Evolutionary conservation across 352 stramenopile genomes (phyloP).

Genomic region (Globisporangium megalacanthum): DNA sequence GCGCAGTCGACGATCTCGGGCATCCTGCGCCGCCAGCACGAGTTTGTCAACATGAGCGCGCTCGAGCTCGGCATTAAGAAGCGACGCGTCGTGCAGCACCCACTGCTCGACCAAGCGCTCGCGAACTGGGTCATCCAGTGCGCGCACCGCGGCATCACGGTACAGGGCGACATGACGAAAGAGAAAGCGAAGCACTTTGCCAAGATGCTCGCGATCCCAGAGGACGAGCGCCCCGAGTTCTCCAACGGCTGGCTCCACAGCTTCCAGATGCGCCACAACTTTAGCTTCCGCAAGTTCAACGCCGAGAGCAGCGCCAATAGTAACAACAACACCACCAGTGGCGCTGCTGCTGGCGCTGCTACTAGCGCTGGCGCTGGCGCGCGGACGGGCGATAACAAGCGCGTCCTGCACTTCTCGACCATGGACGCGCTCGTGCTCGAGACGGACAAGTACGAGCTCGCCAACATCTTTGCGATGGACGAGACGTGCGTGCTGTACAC

Average conservation of each 20-base stretch:
- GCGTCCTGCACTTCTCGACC: conserved; percentile 51
- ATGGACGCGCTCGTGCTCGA: conserved; percentile 57
- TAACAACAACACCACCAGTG: conserved; percentile 12
- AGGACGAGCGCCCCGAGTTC: conserved; percentile 73
- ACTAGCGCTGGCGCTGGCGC: background rate
- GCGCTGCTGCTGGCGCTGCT: background rate
- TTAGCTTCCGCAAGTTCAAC: conserved; percentile 82
- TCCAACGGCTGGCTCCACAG: conserved; percentile 78
- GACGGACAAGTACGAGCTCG: conserved; percentile 69
- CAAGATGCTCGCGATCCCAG: conserved; percentile 72
- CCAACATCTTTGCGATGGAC: conserved; percentile 73
- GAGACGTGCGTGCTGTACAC: conserved; percentile 76
- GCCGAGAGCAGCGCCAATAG: conserved; percentile 36
- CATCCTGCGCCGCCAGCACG: conserved; percentile 74
- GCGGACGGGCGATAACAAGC: conserved; percentile 9
- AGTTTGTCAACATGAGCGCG: conserved; percentile 83
- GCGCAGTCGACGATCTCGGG: conserved; percentile 82
- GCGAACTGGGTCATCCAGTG: conserved; percentile 87
- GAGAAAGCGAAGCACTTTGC: conserved; percentile 84
- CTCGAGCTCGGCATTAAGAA: conserved; percentile 82
- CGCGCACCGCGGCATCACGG: conserved; percentile 65
- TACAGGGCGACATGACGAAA: conserved; percentile 81
- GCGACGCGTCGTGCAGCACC: conserved; percentile 73
- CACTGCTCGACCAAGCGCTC: conserved; percentile 68
- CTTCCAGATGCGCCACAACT: conserved; percentile 80